Conservation (phyloP, 306 rosid species). For the Hylodesmum podocarpum region DNA sequence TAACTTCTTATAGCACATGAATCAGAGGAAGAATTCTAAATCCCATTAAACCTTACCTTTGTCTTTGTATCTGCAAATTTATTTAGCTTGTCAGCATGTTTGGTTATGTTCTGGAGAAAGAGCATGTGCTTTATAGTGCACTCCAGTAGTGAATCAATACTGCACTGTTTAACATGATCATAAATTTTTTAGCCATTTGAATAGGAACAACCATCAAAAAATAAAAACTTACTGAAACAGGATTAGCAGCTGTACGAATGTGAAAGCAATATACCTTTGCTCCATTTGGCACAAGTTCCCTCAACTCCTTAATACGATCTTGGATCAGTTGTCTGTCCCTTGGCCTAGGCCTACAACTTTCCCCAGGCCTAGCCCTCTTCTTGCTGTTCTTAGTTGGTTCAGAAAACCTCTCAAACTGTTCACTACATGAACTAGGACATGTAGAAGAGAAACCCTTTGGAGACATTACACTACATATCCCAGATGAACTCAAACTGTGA, state of each 20-base stretch:
- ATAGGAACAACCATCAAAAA: slow-evolving; percentile 28
- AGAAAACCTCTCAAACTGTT: slow-evolving; percentile 70
- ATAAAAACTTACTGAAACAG: not conserved
- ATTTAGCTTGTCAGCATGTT: slow-evolving; percentile 88
- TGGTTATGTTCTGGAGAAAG: slow-evolving; percentile 82
- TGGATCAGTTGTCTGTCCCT: slow-evolving; percentile 99
- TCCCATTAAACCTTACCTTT: slow-evolving; percentile 34
- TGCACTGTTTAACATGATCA: slow-evolving; percentile 64
- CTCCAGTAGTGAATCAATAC: slow-evolving; percentile 95
- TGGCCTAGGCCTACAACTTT: slow-evolving; percentile 91
- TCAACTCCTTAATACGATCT: slow-evolving; percentile 93
- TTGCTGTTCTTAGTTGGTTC: slow-evolving; percentile 75
- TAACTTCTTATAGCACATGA: slow-evolving; percentile 6
- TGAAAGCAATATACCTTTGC: slow-evolving; percentile 64
- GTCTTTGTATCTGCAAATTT: slow-evolving; percentile 61
- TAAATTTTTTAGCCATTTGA: slow-evolving; percentile 36
- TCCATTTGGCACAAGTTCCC: slow-evolving; percentile 92
- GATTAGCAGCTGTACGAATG: slow-evolving; percentile 3
- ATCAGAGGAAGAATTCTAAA: not conserved
- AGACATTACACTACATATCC: slow-evolving; percentile 58
- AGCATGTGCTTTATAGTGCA: slow-evolving; percentile 90
- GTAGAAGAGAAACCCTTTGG: slow-evolving; percentile 77
- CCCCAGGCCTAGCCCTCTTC: slow-evolving; percentile 93
- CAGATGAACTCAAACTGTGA: slow-evolving; percentile 73
- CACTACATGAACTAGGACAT: slow-evolving; percentile 70